Evolutionary conservation across 2,329 filamentous ascomycete genomes (phyloP), one percentile per base, ranked within the genome.

Genomic region (Neonectria faginata): DNA sequence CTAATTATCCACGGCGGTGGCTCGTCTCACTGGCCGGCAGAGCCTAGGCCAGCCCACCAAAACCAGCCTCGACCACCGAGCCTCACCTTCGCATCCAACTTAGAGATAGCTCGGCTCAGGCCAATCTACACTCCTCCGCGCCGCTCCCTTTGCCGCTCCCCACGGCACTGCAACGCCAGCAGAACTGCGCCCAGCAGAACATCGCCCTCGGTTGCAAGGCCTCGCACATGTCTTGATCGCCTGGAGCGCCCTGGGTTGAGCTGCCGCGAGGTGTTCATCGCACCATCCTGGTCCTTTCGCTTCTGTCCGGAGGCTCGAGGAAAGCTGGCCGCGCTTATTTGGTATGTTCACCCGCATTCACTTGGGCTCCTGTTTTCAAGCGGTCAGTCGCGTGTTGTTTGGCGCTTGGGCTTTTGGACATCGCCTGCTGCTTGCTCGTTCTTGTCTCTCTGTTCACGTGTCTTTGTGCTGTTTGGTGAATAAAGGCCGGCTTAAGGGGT

Each of bases 31-130:
- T 58, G 56, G 57, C 57, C n/a, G 20, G 62, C 52, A 57, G 36
- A 39, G 29, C 62, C 52, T 36, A 60, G 22, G 58, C 55, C 53
- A 62, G 56, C 45, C 52, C 62, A 58, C 51, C 62, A 53, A 62
- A 62, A 42, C 47, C 41, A 62, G 31, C 58, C 58, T 44, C 62
- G n/a, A 53, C 58, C 58, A 65, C 53, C 55, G 57, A 64, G 64
- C 64, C 57, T 64, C 60, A 66, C 48, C 60, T 64, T 57, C 52
- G 42, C 64, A 64, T 66, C 61, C 50, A 57, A 55, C 64, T 64
- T 66, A 60, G 62, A 58, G 56, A 65, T 62, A 62, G 53, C 44
- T 51, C 45, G 47, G 52, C 58, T 42, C 45, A 63, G 48, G 51
- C 50, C 64, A 61, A 57, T 61, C 60, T 47, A 47, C 60, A 54